Evolutionary conservation across 371 early-diverging fungal species (phyloP).

Genomic region (Mortierella sp.): DNA sequence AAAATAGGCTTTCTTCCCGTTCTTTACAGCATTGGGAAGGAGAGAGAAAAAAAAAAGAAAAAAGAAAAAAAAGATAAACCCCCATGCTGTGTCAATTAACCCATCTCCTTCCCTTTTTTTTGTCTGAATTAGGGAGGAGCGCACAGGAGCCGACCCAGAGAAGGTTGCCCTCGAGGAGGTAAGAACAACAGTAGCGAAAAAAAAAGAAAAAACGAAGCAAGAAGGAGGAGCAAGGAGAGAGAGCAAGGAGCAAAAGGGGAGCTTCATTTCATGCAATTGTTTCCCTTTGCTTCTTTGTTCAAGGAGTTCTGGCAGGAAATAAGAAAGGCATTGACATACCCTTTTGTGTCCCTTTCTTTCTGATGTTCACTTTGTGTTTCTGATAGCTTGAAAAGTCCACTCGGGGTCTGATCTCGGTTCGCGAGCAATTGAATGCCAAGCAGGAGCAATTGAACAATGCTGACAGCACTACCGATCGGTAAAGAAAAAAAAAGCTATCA

Average conservation of each 20-base stretch:
- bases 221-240: neutral
- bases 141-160: conserved; percentile 41
- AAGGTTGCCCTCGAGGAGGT: conserved; percentile 53
- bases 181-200: neutral
- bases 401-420: conserved; percentile 17
- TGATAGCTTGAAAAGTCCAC: conserved; percentile 42
- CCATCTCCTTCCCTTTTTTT: neutral
- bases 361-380: neutral
- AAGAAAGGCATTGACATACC: neutral
- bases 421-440: conserved; percentile 22
- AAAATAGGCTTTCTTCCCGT: neutral
- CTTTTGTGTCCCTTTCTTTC: neutral
- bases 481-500: neutral
- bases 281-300: neutral
- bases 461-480: conserved; percentile 21
- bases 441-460: conserved; percentile 20
- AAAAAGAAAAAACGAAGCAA: neutral
- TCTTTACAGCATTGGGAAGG: neutral
- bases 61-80: neutral
- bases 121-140: conserved; percentile 27
- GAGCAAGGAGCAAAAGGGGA: neutral
- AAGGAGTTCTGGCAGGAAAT: neutral
- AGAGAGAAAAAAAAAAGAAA: too few relatives aligned
- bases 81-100: neutral
- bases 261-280: neutral